A percentile compares a stretch with the other conserved stretches of the same genome.
These are phyloP conservation scores for Oxyria digyna DNA, from an alignment of 148 eudicot species.

Conservation along the genomic window DNA sequence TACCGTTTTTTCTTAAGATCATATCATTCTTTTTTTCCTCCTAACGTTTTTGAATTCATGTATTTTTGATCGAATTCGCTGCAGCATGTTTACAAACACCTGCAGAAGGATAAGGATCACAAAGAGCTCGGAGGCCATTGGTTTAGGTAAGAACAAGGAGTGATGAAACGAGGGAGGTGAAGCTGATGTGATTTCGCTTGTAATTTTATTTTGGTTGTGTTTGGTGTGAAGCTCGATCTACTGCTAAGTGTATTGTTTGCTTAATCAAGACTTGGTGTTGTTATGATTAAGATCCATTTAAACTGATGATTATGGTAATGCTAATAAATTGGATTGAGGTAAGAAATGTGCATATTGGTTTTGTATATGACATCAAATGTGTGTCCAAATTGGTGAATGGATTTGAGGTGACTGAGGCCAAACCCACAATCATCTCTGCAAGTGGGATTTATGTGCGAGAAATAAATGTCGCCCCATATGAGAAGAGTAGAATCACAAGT, in stretches of 20 bases:
- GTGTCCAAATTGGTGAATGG: too few species aligned
- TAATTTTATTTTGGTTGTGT: background rate
- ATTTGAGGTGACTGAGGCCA: too few species aligned
- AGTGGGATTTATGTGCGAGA: too few species aligned
- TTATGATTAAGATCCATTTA: background rate
- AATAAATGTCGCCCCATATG: too few species aligned
- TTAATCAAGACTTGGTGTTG: background rate
- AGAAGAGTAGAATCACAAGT: too few species aligned
- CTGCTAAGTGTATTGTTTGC: background rate
- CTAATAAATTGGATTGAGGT: too few species aligned
- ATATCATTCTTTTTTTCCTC: background rate
- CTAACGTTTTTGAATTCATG: background rate
- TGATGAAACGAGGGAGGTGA: background rate
- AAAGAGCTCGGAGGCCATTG: slow-evolving; percentile 27
- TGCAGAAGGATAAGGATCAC: slow-evolving; percentile 30
- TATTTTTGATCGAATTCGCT: background rate
- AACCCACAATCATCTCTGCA: too few species aligned
- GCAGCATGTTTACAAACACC: slow-evolving; percentile 24
- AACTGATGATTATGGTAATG: background rate
- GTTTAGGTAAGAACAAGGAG: slow-evolving; percentile 14
- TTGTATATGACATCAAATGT: too few species aligned
- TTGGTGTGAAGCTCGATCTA: background rate
- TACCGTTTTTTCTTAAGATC: background rate
- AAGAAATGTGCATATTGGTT: too few species aligned
- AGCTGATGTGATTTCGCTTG: background rate